Evolutionary conservation across 805 yeast species (phyloP).

Genomic region (Lipomyces lipofer): DNA sequence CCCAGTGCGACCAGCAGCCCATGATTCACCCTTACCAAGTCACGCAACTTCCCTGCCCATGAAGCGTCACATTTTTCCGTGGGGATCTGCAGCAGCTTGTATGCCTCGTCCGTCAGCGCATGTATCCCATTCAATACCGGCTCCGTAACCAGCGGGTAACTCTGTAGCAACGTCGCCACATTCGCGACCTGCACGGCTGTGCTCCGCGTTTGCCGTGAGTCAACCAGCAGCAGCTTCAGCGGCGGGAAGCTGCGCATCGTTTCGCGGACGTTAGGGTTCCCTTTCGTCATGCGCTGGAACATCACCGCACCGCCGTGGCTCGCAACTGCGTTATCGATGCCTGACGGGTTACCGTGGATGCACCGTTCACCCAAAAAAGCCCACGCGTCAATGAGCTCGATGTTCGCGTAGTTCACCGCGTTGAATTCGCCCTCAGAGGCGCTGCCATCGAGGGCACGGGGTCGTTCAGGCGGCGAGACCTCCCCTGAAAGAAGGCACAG

Average conservation of each 20-base stretch:
- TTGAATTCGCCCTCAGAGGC: conserved; percentile 36
- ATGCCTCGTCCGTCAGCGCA: conserved; percentile 69
- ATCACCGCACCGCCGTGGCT: conserved; percentile 94
- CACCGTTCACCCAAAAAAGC: conserved; percentile 92
- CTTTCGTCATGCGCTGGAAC: conserved; percentile 58
- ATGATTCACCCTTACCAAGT: conserved; percentile 78
- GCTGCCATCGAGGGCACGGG: not conserved
- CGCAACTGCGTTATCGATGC: conserved; percentile 95
- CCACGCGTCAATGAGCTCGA: conserved; percentile 76
- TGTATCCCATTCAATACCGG: conserved; percentile 77
- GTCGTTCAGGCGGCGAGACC: conserved; percentile 14
- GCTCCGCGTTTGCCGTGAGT: conserved; percentile 83
- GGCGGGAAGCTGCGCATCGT: conserved; percentile 58
- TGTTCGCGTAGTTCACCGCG: conserved; percentile 40
- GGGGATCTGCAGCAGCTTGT: conserved; percentile 53
- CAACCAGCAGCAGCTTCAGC: conserved; percentile 71
- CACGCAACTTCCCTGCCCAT: conserved; percentile 45
- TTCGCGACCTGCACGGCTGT: conserved; percentile 80
- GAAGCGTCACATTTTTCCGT: conserved; percentile 36
- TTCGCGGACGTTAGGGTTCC: conserved; percentile 22
- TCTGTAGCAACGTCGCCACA: conserved; percentile 58
- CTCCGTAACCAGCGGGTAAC: conserved; percentile 55
- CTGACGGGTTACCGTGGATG: conserved; percentile 95
- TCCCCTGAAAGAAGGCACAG: conserved; percentile 22
- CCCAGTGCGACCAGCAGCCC: conserved; percentile 83